A percentile compares a stretch with the other conserved stretches of the same genome.
Conservation (phyloP, 2,329 filamentous ascomycete genomes). For the Cytospora piceicola region DNA sequence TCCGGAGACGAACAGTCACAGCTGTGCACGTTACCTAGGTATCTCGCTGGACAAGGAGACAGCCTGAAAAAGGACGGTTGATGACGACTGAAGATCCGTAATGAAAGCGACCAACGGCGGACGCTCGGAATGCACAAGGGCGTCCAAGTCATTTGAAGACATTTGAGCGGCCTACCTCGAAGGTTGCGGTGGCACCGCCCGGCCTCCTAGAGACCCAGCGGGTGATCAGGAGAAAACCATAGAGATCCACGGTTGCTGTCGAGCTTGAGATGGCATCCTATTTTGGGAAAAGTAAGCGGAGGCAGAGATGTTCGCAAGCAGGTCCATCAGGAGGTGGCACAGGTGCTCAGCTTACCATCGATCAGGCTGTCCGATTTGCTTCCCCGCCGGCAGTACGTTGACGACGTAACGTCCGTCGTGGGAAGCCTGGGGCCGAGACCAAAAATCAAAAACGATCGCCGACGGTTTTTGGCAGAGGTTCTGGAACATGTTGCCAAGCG, state of each 20-base stretch:
- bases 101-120: not conserved
- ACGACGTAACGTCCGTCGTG: slow-evolving; percentile 6
- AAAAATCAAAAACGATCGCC: slow-evolving; percentile 8
- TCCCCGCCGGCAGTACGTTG: not conserved
- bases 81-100: not conserved
- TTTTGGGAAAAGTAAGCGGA: not conserved
- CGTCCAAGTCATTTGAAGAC: not conserved
- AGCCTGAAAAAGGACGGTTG: not conserved
- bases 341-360: slow-evolving; percentile 3
- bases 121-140: slow-evolving; percentile 6
- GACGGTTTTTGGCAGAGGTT: slow-evolving; percentile 16
- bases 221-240: not conserved
- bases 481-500: slow-evolving; percentile 5
- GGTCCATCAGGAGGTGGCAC: not conserved
- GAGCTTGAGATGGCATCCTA: not conserved
- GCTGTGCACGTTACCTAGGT: not conserved
- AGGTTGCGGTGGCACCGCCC: not conserved
- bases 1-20: not conserved
- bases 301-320: not conserved
- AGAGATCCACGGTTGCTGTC: slow-evolving; percentile 5
- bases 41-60: not conserved
- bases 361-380: slow-evolving; percentile 1
- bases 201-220: slow-evolving; percentile 3
- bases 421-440: too few species aligned
- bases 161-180: not conserved